Base-by-base conservation (phyloP, 225 moss, liverwort and hornwort species). In the Polytrichum commune region DNA sequence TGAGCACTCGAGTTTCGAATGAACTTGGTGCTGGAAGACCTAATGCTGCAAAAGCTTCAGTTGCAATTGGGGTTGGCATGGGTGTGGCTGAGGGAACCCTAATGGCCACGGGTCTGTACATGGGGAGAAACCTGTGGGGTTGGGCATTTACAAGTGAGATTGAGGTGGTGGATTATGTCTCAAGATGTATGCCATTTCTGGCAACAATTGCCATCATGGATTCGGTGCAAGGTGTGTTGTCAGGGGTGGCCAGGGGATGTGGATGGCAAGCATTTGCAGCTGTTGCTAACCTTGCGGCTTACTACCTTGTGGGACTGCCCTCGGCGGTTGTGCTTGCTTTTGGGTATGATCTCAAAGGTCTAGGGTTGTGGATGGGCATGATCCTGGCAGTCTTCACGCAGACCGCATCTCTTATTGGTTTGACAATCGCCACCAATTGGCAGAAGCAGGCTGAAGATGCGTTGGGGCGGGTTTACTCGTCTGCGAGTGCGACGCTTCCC, bases 11-110 rank as follows among this genome's bases (percentile, higher is more conserved):
- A 22, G 92, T 90, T 4, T 81, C 90, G 28, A 91, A 95, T 54
- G 90, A 89, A 78, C 74, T 95, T 0, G 95, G 95, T 30, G 95
- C 92, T 1, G 95, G 92, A 18, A 81, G 81, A 1, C 79, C 86
- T 1, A 72, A 74, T 29, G 77, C 77, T 30, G 92, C 92, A 8
- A 87, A 82, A 76, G 81, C 75, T 1, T 85, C 92, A 19, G 83
- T 80, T 18, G 53, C 22, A 8, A 67, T 90, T 29, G 76, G 76
- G 10, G 56, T 90, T 5, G 62, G 63, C 13, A 53, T 84, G 27
- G 91, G 74, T 4, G 4, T 85, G 1, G 28, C 54, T 0, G 88
- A 82, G 46, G 95, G 95, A 1, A 10, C 82, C 1, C 16, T 86
- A 1, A 81, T 81, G 62, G 77, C 80, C 0, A 72, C 46, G 3